These are phyloP conservation scores for Alternaria arborescens DNA, from an alignment of 2,329 filamentous ascomycete genomes.

Conservation along the genomic window DNA sequence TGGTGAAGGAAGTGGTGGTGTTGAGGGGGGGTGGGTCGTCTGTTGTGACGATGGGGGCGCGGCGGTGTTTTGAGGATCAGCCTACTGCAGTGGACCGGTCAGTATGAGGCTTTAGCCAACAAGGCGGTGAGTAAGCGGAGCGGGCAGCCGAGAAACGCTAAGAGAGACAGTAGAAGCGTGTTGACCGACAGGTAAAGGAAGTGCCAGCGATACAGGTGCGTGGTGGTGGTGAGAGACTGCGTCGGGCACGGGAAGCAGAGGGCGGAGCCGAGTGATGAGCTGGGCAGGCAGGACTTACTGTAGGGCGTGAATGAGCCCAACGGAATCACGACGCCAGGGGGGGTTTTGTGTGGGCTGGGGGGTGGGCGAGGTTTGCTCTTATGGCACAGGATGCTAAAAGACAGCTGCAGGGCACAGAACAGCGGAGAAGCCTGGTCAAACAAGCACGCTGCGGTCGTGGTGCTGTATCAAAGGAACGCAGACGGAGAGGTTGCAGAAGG, in stretches of 20 bases:
- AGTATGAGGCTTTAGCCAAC: conserved; percentile 53
- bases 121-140: conserved; percentile 54
- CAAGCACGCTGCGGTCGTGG: conserved; percentile 37
- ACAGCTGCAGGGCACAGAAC: conserved; percentile 42
- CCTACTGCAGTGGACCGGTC: conserved; percentile 51
- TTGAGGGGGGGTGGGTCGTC: conserved; percentile 26
- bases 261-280: conserved; percentile 35
- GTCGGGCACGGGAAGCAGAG: conserved; percentile 28
- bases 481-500: conserved; percentile 30
- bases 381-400: conserved; percentile 25
- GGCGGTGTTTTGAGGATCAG: conserved; percentile 46
- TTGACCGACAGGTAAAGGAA: conserved; percentile 24
- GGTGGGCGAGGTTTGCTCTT: conserved; percentile 24
- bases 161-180: conserved; percentile 30
- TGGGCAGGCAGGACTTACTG: conserved; percentile 45
- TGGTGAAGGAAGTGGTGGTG: conserved; percentile 22
- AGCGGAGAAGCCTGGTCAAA: conserved; percentile 36
- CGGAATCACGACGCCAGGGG: conserved; percentile 38
- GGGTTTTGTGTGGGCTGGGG: conserved; percentile 21
- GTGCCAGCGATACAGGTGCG: conserved; percentile 19
- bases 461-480: conserved; percentile 28
- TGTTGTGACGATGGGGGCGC: conserved; percentile 28
- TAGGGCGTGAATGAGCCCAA: conserved; percentile 52
- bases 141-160: conserved; percentile 37
- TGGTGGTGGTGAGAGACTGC: conserved; percentile 21